These are phyloP conservation scores for Lepiota venenata DNA, from an alignment of 768 basidiomycete species.

Conservation along the genomic window DNA sequence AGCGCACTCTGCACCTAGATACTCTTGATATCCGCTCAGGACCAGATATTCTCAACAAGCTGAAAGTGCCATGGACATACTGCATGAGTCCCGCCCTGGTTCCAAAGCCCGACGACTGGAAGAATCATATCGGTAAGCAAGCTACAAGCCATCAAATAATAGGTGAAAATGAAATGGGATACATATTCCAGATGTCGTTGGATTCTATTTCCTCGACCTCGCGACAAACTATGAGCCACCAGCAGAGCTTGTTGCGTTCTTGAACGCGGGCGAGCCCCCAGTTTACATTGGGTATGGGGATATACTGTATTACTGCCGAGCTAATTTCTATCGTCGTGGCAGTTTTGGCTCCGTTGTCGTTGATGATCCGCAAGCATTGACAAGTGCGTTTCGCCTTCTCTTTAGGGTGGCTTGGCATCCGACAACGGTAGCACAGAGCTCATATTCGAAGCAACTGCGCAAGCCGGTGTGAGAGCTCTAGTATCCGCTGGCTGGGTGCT, in stretches of 20 bases:
- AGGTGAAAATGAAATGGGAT: background rate
- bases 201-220: constrained; percentile 61
- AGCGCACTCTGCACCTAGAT: constrained; percentile 41
- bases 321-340: background rate
- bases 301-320: background rate
- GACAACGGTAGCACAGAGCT: constrained; percentile 31
- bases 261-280: constrained; percentile 46
- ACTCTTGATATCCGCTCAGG: constrained; percentile 48
- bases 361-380: constrained; percentile 48
- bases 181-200: constrained; percentile 46
- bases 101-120: constrained; percentile 62
- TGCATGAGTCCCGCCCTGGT: constrained; percentile 58
- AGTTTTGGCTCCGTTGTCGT: constrained; percentile 65
- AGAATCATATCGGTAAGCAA: constrained; percentile 49
- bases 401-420: background rate
- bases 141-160: background rate
- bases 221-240: constrained; percentile 45
- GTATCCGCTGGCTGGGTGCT: constrained; percentile 62
- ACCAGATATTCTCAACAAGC: constrained; percentile 45
- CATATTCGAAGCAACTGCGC: constrained; percentile 54
- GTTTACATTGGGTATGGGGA: constrained; percentile 54
- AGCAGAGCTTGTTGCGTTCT: constrained; percentile 43
- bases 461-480: constrained; percentile 55
- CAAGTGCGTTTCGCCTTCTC: constrained; percentile 29
- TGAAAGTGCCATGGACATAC: constrained; percentile 61